phyloP scores from a whole-genome alignment of 345 rosid genomes.

The Passiflora organensis region DNA sequence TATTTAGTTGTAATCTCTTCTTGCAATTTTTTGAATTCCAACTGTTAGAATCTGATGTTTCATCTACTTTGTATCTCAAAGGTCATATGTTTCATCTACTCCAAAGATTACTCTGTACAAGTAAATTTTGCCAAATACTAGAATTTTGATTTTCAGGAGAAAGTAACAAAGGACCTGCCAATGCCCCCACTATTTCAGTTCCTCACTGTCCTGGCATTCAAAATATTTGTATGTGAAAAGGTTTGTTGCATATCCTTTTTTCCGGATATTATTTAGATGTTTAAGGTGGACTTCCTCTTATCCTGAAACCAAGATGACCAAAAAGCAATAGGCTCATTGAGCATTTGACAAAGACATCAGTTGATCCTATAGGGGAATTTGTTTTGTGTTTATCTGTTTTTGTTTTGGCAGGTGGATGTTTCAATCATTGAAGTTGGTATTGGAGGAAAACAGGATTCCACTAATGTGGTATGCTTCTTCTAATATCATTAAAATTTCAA shows the following conservation, averaged over 20 bases:
- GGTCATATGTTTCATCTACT: slow-evolving; percentile 10
- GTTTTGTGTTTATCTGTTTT: background rate
- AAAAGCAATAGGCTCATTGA: too few species aligned
- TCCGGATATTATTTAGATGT: too few species aligned
- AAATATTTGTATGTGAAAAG: slow-evolving; percentile 69
- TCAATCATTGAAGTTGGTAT: slow-evolving; percentile 88
- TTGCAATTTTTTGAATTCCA: background rate
- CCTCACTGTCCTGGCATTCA: slow-evolving; percentile 77
- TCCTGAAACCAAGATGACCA: too few species aligned
- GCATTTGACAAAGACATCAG: too few species aligned
- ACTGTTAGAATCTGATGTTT: background rate
- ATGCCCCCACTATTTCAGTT: slow-evolving; percentile 98
- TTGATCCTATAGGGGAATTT: background rate
- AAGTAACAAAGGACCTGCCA: slow-evolving; percentile 58
- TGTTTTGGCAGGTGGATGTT: slow-evolving; percentile 61
- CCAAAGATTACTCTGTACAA: background rate
- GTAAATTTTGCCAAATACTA: slow-evolving; percentile 1
- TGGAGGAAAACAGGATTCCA: slow-evolving; percentile 68
- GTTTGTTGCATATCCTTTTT: slow-evolving; percentile 27
- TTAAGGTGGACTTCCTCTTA: too few species aligned
- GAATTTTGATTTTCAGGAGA: slow-evolving; percentile 50
- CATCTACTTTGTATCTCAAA: too few species aligned
- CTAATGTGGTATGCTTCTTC: slow-evolving; percentile 65
- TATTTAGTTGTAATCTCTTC: background rate
- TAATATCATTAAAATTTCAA: background rate